Percentiles rank a stretch among this genome's conserved stretches.
Conservation (phyloP, 352 stramenopile genomes). For the Phytophthora fragariae region DNA sequence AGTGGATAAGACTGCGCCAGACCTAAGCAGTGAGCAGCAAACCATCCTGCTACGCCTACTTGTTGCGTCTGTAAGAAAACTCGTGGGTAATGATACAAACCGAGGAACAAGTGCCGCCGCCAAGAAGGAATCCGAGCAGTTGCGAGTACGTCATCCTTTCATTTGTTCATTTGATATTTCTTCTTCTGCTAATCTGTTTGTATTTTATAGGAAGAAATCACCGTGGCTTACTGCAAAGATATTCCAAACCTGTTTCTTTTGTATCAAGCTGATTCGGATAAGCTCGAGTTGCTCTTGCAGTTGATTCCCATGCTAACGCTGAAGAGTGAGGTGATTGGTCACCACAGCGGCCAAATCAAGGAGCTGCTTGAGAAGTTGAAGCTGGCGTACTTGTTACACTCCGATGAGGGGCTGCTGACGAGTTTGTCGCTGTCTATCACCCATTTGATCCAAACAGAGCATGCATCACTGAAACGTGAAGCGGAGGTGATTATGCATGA, state of each 20-base stretch:
- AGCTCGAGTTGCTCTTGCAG: constrained; percentile 76
- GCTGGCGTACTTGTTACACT: constrained; percentile 71
- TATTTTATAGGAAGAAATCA: constrained; percentile 70
- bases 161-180: not conserved
- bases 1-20: constrained; percentile 82
- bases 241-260: constrained; percentile 76
- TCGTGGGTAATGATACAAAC: constrained; percentile 45
- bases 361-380: constrained; percentile 81
- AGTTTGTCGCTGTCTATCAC: constrained; percentile 71
- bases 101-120: constrained; percentile 26
- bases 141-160: constrained; percentile 50
- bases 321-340: constrained; percentile 66
- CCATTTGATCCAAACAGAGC: constrained; percentile 74
- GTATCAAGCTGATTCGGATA: constrained; percentile 85
- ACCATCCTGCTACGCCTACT: constrained; percentile 81
- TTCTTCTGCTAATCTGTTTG: not conserved
- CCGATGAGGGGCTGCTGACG: constrained; percentile 75
- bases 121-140: constrained; percentile 62
- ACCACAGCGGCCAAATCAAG: constrained; percentile 75
- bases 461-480: constrained; percentile 83
- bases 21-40: constrained; percentile 83
- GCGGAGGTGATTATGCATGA: constrained; percentile 80
- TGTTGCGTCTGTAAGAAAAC: constrained; percentile 71
- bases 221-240: constrained; percentile 82
- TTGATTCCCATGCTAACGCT: constrained; percentile 79